Base-by-base conservation (phyloP, 805 yeast species). In the Debaryomyces castellii region DNA sequence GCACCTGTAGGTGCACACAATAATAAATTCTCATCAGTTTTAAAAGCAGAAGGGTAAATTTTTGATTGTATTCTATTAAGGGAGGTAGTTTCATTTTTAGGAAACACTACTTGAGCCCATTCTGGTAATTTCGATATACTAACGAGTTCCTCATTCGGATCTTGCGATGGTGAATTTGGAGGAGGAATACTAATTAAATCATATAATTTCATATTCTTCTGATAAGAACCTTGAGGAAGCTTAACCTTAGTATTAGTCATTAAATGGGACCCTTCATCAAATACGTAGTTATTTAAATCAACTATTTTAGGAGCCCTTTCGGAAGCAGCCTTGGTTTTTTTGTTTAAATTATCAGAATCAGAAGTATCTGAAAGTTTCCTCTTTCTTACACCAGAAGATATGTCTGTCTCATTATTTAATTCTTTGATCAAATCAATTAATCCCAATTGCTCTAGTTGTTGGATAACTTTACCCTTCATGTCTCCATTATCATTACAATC, bases 1-100 rank as follows among this genome's bases (percentile, higher is more conserved):
- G 97, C 97, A 70, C 99, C 99, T 0, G 99, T 92, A 5, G 99
- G 99, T 1, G 99, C 98, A 76, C 98, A 92, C 54, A 92, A 70
- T 14, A 92, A 68, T 33, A 94, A 61, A 56, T 91, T 92, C 4
- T 76, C 74, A 58, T 88, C 94, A 1, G 78, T 67, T 3, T 74
- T 57, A 51, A 92, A 88, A 0, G 96, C 97, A n/a, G 71, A 59
- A 1, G 94, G 94, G 51, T 67, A 89, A 0, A 91, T 89, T 49
- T 78, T 79, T 1, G 96, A 87, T 63, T 94, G 99, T 12, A 94
- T 80, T 43, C 89, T 69, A 63, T 94, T 94, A 52, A 94, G 74
- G 1, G 83, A 69, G 2, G 76, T 57, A 0, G 90, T 84, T 58
- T 87, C 89, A 1, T 74, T 65, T 0, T 77, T 62, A 0, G 90